Conservation (phyloP, 768 basidiomycete genomes). For the Suillus brevipes region DNA sequence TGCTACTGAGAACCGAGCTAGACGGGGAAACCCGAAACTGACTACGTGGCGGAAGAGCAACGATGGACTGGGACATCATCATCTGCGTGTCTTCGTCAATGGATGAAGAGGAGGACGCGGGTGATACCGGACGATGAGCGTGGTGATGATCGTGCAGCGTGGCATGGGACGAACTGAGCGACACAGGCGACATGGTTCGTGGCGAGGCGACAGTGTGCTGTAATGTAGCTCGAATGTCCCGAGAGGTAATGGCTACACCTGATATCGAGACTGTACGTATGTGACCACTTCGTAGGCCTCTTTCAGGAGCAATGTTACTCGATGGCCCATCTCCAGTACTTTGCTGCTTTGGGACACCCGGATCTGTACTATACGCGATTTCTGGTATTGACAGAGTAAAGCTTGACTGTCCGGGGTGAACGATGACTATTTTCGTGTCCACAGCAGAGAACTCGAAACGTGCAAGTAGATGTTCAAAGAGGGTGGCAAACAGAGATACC, state of each 20-base stretch:
- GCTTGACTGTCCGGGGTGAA: constrained; percentile 64
- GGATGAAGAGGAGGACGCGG: constrained; percentile 50
- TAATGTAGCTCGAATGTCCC: constrained; percentile 37
- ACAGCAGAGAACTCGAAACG: constrained; percentile 76
- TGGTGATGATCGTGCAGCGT: constrained; percentile 11
- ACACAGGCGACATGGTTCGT: constrained; percentile 29
- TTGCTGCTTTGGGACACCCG: constrained; percentile 9
- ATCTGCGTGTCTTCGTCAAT: constrained; percentile 65
- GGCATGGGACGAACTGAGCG: constrained; percentile 19
- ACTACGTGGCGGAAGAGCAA: constrained; percentile 50
- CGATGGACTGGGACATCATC: constrained; percentile 77
- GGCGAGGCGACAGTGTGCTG: constrained; percentile 21
- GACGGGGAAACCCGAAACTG: constrained; percentile 38
- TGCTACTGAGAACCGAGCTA: constrained; percentile 57
- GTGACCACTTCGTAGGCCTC: constrained; percentile 23
- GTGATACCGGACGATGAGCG: constrained; percentile 32
- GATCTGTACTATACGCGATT: constrained; percentile 56
- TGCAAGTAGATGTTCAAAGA: constrained; percentile 77
- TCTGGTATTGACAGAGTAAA: constrained; percentile 60
- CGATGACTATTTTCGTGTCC: constrained; percentile 65
- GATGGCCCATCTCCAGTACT: constrained; percentile 28
- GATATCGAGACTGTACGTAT: constrained; percentile 53
- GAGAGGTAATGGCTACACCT: constrained; percentile 55
- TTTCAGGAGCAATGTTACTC: constrained; percentile 11
- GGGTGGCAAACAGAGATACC: constrained; percentile 75